phyloP scores from a whole-genome alignment of 1,284 basidiomycete species.

The Leccinum olivaceoglutinosum region DNA sequence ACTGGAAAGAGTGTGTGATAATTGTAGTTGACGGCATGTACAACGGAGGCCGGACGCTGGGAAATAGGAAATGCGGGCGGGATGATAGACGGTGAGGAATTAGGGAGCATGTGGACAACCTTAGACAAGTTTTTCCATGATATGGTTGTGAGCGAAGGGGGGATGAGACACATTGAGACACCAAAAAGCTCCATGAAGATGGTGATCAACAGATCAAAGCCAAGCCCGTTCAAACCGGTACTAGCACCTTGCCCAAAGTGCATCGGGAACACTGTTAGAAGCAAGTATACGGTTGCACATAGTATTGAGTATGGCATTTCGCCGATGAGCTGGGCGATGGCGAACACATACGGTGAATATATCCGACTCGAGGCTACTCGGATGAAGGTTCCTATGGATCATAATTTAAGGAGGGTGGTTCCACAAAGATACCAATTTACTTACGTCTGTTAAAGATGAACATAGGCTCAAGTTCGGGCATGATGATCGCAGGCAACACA shows the following conservation, averaged over 20 bases:
- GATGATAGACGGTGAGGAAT: too few relatives aligned
- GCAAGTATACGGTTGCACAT: conserved; percentile 75
- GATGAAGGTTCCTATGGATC: conserved; percentile 47
- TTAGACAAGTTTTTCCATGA: too few relatives aligned
- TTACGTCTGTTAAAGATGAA: conserved; percentile 77
- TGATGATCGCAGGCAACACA: conserved; percentile 72
- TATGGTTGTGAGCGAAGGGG: too few relatives aligned
- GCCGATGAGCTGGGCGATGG: conserved; percentile 75
- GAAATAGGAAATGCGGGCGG: too few relatives aligned
- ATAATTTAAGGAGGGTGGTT: neutral
- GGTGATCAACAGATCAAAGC: conserved; percentile 69
- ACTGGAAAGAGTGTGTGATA: too few relatives aligned
- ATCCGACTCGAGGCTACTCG: conserved; percentile 74
- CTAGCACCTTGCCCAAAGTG: conserved; percentile 60
- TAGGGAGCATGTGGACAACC: too few relatives aligned
- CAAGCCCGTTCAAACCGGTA: conserved; percentile 58
- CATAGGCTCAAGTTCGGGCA: conserved; percentile 79
- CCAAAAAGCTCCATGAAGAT: conserved; percentile 74
- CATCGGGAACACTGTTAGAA: conserved; percentile 71
- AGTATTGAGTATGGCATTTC: conserved; percentile 78
- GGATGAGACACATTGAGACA: conserved; percentile 46
- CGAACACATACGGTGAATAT: conserved; percentile 79
- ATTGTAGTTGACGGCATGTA: too few relatives aligned
- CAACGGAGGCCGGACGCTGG: too few relatives aligned
- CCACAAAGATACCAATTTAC: conserved; percentile 14